These are phyloP conservation scores for Alternaria incomplexa DNA, from an alignment of 2,329 filamentous ascomycete genomes.

Conservation along the genomic window DNA sequence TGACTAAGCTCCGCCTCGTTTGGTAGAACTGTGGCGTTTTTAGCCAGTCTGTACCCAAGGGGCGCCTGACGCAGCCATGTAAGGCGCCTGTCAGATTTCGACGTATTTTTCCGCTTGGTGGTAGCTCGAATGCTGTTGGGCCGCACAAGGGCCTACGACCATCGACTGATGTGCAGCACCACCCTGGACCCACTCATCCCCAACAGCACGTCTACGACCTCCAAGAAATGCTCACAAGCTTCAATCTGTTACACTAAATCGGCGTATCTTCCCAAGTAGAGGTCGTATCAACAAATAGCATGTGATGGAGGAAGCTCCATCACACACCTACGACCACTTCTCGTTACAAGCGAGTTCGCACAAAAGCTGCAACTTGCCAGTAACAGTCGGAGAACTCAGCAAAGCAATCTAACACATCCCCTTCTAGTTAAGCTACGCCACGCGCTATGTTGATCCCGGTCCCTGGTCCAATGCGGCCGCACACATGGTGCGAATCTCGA, in stretches of 20 bases:
- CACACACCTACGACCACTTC: conserved; percentile 21
- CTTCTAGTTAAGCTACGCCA: background rate
- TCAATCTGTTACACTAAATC: background rate
- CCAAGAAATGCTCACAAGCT: background rate
- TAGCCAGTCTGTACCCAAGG: conserved; percentile 12
- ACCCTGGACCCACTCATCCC: background rate
- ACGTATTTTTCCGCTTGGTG: conserved; percentile 4
- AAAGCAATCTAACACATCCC: conserved; percentile 6
- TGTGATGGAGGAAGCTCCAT: conserved; percentile 1
- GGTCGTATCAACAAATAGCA: background rate
- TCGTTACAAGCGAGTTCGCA: conserved; percentile 15
- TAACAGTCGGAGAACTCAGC: background rate
- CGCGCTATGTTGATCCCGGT: conserved; percentile 1
- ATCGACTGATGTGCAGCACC: background rate
- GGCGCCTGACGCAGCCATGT: conserved; percentile 9
- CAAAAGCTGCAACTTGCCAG: conserved; percentile 5
- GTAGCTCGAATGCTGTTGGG: background rate
- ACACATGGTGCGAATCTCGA: conserved; percentile 10
- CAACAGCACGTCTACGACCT: background rate
- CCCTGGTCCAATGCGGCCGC: background rate
- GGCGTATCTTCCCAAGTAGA: background rate
- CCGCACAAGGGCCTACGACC: conserved; percentile 2
- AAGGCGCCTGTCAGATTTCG: conserved; percentile 20
- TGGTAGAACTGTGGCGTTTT: conserved; percentile 26
- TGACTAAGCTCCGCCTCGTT: conserved; percentile 2